Evolutionary conservation across 1,139 yeast species (phyloP).

Genomic region (Blastobotrys ciferrii): DNA sequence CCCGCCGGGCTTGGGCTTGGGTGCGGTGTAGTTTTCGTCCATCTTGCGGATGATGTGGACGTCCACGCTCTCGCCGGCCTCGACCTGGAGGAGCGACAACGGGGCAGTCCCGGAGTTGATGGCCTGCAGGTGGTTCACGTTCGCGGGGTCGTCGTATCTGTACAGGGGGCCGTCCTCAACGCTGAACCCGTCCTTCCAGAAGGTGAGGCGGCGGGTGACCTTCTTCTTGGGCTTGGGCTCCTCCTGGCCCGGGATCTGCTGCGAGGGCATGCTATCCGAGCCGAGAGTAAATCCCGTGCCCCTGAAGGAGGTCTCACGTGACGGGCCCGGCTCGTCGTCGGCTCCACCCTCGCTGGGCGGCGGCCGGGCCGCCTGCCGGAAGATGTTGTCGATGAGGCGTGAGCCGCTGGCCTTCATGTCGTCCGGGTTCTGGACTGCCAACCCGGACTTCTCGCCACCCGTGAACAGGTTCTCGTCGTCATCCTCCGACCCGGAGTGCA

Average conservation of each 20-base stretch:
- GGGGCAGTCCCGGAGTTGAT: conserved; percentile 93
- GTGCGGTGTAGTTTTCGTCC: conserved; percentile 78
- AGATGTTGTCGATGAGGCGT: conserved; percentile 52
- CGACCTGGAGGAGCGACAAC: conserved; percentile 73
- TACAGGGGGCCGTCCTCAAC: conserved; percentile 86
- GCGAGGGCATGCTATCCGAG: conserved; percentile 38
- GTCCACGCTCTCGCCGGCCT: conserved; percentile 93
- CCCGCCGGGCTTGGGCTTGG: conserved; percentile 67
- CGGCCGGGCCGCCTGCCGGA: conserved; percentile 56
- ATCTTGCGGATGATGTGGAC: conserved; percentile 78
- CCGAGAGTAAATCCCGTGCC: conserved; percentile 89
- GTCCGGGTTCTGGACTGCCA: conserved; percentile 91
- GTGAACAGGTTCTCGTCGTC: conserved; percentile 79
- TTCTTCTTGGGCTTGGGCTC: conserved; percentile 20
- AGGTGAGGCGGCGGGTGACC: conserved; percentile 64
- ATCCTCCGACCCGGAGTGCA: conserved; percentile 47
- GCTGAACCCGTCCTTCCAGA: conserved; percentile 96
- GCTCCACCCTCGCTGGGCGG: conserved; percentile 33
- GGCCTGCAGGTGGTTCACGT: conserved; percentile 71
- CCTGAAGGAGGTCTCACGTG: conserved; percentile 38
- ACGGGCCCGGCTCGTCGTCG: conserved; percentile 29
- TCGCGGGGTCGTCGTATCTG: conserved; percentile 88
- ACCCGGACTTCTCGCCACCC: conserved; percentile 91
- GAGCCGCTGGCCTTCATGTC: conserved; percentile 38
- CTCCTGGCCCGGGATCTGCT: conserved; percentile 14